These are phyloP conservation scores for Plantago ovata DNA, from an alignment of 257 asterid species.

Conservation along the genomic window DNA sequence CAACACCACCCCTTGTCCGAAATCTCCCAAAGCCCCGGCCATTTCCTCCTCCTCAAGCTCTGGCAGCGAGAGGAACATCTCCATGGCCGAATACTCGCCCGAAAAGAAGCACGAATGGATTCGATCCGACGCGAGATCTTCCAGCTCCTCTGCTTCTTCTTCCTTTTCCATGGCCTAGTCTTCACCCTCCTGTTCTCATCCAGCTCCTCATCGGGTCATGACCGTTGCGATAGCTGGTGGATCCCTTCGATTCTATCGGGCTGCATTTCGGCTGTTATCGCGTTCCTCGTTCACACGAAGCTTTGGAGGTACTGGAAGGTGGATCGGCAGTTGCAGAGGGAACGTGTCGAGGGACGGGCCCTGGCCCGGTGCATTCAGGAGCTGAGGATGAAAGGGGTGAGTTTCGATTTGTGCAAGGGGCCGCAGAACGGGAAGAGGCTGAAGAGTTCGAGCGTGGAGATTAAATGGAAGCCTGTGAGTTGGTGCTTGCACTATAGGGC, in stretches of 20 bases:
- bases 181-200: constrained; percentile 45
- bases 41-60: constrained; percentile 88
- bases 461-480: constrained; percentile 76
- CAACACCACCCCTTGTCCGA: constrained; percentile 82
- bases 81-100: constrained; percentile 44
- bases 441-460: constrained; percentile 99
- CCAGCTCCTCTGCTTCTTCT: constrained; percentile 69
- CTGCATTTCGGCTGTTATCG: constrained; percentile 43
- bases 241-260: constrained; percentile 50
- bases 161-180: constrained; percentile 69
- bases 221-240: constrained; percentile 68
- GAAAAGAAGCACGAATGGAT: constrained; percentile 65
- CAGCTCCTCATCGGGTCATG: constrained; percentile 33
- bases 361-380: constrained; percentile 74
- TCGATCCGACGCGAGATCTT: constrained; percentile 57
- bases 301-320: constrained; percentile 80
- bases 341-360: constrained; percentile 60
- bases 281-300: constrained; percentile 56
- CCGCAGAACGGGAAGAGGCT: constrained; percentile 72
- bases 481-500: constrained; percentile 61
- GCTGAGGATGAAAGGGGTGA: constrained; percentile 89
- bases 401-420: constrained; percentile 75
- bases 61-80: constrained; percentile 84
- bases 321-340: constrained; percentile 63
- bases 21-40: constrained; percentile 89